Conservation (phyloP, 169 alveolate genomes). For the Babesia sp. region DNA sequence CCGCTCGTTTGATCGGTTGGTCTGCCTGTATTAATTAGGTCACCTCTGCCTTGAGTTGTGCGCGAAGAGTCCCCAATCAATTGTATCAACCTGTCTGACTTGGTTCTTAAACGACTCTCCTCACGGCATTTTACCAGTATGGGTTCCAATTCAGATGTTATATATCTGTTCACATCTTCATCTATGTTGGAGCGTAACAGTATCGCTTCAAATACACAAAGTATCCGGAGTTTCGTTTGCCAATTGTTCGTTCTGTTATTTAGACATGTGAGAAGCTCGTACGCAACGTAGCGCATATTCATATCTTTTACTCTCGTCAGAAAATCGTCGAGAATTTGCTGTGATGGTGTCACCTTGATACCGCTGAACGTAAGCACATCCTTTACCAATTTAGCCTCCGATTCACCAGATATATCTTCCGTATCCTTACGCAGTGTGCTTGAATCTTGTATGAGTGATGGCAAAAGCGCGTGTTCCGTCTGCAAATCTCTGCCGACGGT, state of each 20-base stretch:
- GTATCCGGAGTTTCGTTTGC: conserved; percentile 56
- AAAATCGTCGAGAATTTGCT: conserved; percentile 52
- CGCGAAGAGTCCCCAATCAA: conserved; percentile 6
- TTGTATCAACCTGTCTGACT: conserved; percentile 39
- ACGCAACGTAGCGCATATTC: conserved; percentile 37
- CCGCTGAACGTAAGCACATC: conserved; percentile 65
- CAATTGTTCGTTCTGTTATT: conserved; percentile 52
- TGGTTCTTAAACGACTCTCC: conserved; percentile 47
- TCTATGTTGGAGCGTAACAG: conserved; percentile 16
- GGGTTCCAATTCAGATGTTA: conserved; percentile 33
- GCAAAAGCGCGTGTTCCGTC: conserved; percentile 14
- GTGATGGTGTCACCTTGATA: conserved; percentile 64
- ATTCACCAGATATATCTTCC: conserved; percentile 47
- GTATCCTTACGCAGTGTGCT: background rate
- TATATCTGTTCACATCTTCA: background rate
- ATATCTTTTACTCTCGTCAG: conserved; percentile 30
- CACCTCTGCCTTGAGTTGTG: background rate
- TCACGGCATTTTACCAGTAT: conserved; percentile 53
- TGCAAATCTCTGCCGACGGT: no score
- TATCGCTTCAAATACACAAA: conserved; percentile 55
- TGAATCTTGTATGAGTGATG: conserved; percentile 16
- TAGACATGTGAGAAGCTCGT: conserved; percentile 44
- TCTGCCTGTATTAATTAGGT: background rate
- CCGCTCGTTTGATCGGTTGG: conserved; percentile 1
- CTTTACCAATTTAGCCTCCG: conserved; percentile 51